Evolutionary conservation across 208 protist genomes (phyloP), one percentile per base, ranked within the genome.

Genomic region (Acanthamoeba lenticulata): DNA sequence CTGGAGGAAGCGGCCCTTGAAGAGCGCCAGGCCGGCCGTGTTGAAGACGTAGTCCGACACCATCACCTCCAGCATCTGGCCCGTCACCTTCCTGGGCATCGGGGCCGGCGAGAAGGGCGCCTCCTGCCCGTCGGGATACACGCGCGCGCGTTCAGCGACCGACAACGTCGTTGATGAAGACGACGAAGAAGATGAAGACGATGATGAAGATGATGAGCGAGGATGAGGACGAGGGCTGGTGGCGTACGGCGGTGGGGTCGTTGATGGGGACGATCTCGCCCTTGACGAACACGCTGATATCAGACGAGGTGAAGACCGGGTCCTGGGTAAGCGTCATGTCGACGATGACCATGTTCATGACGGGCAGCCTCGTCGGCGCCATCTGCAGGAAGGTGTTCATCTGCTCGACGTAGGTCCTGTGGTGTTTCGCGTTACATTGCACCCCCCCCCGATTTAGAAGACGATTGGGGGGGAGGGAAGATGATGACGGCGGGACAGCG

Each of bases 21-120:
- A 21, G 38, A 86, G 77, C 3, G 42, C 45, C 13, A 40, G 52
- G 45, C 11, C 21, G n/a, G 77, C 77, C 21, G 42, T 40, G 45
- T 86, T 86, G 77, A 86, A 15, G 77, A 86, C 38, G 38, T 86
- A 86, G 42, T 86, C 77, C 19, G 42, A 57, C n/a, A 86, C 42
- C 3, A 86, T 52, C 11, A 55, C 24, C 77, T 86, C 38, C 65
- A 74, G 36, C 65, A 74, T 74, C 29, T 74, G n/a, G 9, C 38
- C 38, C 9, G 65, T 74, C 65, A 38, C 65, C 13, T 1, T 74
- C 7, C 9, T 40, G 15, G 65, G 65, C 65, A 74, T 74, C 15
- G 65, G 36, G 21, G 65, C n/a, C 13, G 65, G 65, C 65, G 65
- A 6, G 65, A 74, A 74, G n/a, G 65, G 65, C 2, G 65, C 65